These are phyloP conservation scores for Imleria badia DNA, from an alignment of 768 basidiomycete genomes.

Conservation along the genomic window DNA sequence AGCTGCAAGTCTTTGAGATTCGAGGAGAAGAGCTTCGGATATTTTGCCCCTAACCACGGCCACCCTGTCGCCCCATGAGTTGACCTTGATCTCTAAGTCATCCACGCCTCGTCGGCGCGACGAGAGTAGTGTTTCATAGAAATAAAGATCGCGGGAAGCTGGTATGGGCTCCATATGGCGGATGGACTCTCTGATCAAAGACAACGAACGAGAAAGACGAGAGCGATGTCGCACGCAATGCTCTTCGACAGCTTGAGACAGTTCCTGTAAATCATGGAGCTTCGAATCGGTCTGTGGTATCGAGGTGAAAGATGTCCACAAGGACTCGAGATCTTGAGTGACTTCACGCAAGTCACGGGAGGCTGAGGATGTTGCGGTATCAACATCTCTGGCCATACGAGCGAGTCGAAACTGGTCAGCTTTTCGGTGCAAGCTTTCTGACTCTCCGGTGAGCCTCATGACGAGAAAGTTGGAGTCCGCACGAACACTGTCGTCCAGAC, in stretches of 20 bases:
- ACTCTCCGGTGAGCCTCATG: constrained; percentile 57
- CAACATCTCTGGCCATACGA: constrained; percentile 53
- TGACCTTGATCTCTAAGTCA: constrained; percentile 49
- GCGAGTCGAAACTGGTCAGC: constrained; percentile 51
- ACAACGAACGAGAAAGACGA: constrained; percentile 47
- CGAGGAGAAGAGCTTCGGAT: constrained; percentile 41
- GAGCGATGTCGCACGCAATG: constrained; percentile 35
- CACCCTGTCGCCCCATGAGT: constrained; percentile 45
- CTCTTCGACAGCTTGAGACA: constrained; percentile 39
- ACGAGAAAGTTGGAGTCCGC: constrained; percentile 66
- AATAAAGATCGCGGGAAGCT: constrained; percentile 40
- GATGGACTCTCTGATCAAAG: constrained; percentile 54
- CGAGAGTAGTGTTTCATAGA: constrained; percentile 48
- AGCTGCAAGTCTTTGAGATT: constrained; percentile 43
- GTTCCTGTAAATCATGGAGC: constrained; percentile 34
- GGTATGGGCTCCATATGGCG: constrained; percentile 53
- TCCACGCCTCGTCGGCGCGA: constrained; percentile 51
- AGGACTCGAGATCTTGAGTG: constrained; percentile 38
- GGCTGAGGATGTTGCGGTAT: constrained; percentile 39
- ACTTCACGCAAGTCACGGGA: constrained; percentile 40
- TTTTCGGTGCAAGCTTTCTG: constrained; percentile 50
- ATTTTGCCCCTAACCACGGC: constrained; percentile 32
- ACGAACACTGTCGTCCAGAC: constrained; percentile 67
- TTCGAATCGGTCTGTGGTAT: constrained; percentile 29
- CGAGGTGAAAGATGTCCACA: constrained; percentile 38